Conservation (phyloP, 495 filamentous ascomycete genomes). For the Chaetomium fimeti region DNA sequence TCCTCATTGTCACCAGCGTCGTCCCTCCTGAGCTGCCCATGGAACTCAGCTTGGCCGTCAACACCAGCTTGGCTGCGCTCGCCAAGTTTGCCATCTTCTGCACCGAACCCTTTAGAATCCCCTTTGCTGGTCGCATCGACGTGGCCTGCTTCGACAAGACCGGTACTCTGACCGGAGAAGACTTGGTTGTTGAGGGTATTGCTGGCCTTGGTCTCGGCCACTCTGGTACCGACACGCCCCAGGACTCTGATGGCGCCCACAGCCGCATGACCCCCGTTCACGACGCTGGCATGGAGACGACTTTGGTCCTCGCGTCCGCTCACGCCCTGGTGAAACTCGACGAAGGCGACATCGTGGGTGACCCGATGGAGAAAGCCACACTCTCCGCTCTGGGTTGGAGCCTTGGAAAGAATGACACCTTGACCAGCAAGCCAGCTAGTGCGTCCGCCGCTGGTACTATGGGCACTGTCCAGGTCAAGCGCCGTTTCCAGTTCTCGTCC, state of each 20-base stretch:
- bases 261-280: slow-evolving; percentile 65
- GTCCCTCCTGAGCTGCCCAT: slow-evolving; percentile 97
- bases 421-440: slow-evolving; percentile 56
- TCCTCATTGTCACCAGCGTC: slow-evolving; percentile 95
- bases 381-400: slow-evolving; percentile 85
- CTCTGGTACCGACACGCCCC: slow-evolving; percentile 58
- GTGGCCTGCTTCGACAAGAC: slow-evolving; percentile 99
- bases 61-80: slow-evolving; percentile 94
- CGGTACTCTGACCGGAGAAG: slow-evolving; percentile 93
- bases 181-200: slow-evolving; percentile 95
- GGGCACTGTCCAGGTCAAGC: slow-evolving; percentile 80
- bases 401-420: slow-evolving; percentile 80
- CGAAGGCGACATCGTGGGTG: slow-evolving; percentile 94
- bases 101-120: slow-evolving; percentile 99
- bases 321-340: slow-evolving; percentile 95
- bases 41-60: slow-evolving; percentile 96
- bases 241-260: slow-evolving; percentile 74
- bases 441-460: slow-evolving; percentile 47
- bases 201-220: slow-evolving; percentile 78
- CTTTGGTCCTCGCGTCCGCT: slow-evolving; percentile 89
- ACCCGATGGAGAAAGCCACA: slow-evolving; percentile 99
- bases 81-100: slow-evolving; percentile 97
- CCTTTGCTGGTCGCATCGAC: slow-evolving; percentile 92
- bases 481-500: slow-evolving; percentile 98
- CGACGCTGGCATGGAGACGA: slow-evolving; percentile 72